Percentiles rank a stretch among this genome's conserved stretches.
phyloP scores from a whole-genome alignment of 805 yeast genomes.

The Dipodascus geniculatus region DNA sequence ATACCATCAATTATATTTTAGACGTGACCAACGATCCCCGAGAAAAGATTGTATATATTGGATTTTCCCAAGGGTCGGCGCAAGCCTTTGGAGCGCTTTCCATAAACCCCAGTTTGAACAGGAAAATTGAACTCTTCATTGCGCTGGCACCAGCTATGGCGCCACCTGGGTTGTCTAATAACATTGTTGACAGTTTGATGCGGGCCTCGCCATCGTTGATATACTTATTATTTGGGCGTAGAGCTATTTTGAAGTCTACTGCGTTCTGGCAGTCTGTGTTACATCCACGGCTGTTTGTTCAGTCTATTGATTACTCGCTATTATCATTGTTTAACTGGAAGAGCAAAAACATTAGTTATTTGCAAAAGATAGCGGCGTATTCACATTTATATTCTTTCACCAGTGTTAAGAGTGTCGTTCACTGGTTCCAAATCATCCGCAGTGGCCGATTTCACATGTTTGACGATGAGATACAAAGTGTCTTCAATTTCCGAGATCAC shows the following conservation, averaged over 20 bases:
- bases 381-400: conserved; percentile 86
- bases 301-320: conserved; percentile 61
- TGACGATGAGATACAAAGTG: conserved; percentile 39
- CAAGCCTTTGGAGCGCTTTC: conserved; percentile 82
- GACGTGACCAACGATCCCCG: conserved; percentile 30
- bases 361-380: conserved; percentile 71
- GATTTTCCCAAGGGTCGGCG: conserved; percentile 91
- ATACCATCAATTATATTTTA: conserved; percentile 63
- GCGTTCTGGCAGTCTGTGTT: conserved; percentile 64
- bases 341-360: conserved; percentile 51
- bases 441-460: conserved; percentile 78
- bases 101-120: conserved; percentile 47
- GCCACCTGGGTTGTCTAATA: conserved; percentile 72
- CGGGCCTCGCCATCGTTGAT: conserved; percentile 66
- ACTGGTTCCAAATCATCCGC: conserved; percentile 86
- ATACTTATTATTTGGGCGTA: conserved; percentile 59
- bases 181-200: conserved; percentile 61
- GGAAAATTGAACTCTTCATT: conserved; percentile 43
- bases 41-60: conserved; percentile 52
- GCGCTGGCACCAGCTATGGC: conserved; percentile 93
- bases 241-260: conserved; percentile 66
- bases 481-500: conserved; percentile 18
- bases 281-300: conserved; percentile 64
- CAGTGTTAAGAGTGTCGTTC: conserved; percentile 85
- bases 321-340: conserved; percentile 69